phyloP scores from a whole-genome alignment of 441 rosid species.

The Corymbia citriodora region DNA sequence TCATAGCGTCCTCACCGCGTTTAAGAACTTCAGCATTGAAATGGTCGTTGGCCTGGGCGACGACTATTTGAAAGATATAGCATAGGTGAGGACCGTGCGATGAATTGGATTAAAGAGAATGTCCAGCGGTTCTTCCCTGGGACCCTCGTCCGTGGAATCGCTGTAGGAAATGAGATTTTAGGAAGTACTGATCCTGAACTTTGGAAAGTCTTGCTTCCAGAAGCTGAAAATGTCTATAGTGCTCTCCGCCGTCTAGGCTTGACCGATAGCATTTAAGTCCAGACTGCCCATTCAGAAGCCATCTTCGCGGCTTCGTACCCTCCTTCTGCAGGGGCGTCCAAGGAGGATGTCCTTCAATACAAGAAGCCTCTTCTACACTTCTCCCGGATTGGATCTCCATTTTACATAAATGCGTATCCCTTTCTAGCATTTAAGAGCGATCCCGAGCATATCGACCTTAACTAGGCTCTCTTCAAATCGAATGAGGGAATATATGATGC shows the following conservation, averaged over 20 bases:
- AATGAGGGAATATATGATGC: constrained; percentile 51
- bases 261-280: not conserved
- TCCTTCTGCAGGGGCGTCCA: constrained; percentile 77
- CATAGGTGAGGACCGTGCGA: constrained; percentile 71
- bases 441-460: constrained; percentile 61
- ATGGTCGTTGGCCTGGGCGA: constrained; percentile 75
- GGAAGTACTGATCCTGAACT: constrained; percentile 49
- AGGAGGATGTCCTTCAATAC: constrained; percentile 53
- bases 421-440: constrained; percentile 87
- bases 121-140: constrained; percentile 67
- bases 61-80: constrained; percentile 59
- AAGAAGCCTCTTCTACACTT: constrained; percentile 69
- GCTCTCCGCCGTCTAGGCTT: constrained; percentile 55
- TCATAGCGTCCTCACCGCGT: constrained; percentile 60
- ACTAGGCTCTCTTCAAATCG: constrained; percentile 68
- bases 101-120: constrained; percentile 82
- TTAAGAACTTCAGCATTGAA: constrained; percentile 62
- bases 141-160: constrained; percentile 61
- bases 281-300: constrained; percentile 81
- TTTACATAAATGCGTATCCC: constrained; percentile 87
- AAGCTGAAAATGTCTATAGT: constrained; percentile 54
- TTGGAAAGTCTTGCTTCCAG: constrained; percentile 74
- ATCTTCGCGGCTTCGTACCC: constrained; percentile 74
- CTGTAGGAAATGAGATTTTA: constrained; percentile 81
- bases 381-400: constrained; percentile 54